These are phyloP conservation scores for Austroboletus niveus DNA, from an alignment of 1,284 basidiomycete species.

Conservation along the genomic window DNA sequence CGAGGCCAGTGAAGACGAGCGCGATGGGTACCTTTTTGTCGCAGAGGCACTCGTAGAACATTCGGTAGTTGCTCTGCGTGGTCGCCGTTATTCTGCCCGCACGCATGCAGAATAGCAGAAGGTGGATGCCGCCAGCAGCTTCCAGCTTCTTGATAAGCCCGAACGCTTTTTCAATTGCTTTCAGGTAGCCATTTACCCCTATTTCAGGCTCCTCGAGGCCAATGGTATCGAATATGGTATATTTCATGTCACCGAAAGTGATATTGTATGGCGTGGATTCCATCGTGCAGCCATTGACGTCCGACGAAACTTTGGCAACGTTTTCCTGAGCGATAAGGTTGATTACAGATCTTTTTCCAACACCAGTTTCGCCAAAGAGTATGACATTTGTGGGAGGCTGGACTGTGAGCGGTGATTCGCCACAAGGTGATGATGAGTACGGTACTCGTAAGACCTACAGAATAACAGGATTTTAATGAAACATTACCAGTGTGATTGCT, in stretches of 20 bases:
- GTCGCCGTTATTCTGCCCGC: slow-evolving; percentile 36
- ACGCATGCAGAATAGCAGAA: slow-evolving; percentile 40
- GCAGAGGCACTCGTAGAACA: slow-evolving; percentile 38
- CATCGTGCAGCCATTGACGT: slow-evolving; percentile 31
- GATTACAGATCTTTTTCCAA: slow-evolving; percentile 35
- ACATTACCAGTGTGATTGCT: slow-evolving; percentile 13
- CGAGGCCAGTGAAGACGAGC: slow-evolving; percentile 39
- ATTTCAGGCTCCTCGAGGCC: slow-evolving; percentile 41
- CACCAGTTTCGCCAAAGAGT: slow-evolving; percentile 34
- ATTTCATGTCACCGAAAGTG: slow-evolving; percentile 18
- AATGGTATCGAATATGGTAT: slow-evolving; percentile 39
- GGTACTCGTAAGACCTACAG: slow-evolving; percentile 9
- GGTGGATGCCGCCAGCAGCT: slow-evolving; percentile 33
- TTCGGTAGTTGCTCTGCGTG: slow-evolving; percentile 35
- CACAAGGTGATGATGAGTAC: slow-evolving; percentile 1
- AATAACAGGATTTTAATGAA: neutral
- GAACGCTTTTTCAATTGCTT: slow-evolving; percentile 36
- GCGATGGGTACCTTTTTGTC: slow-evolving; percentile 36
- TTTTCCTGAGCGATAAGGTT: slow-evolving; percentile 30
- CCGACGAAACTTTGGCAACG: slow-evolving; percentile 31
- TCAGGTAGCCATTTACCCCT: slow-evolving; percentile 26
- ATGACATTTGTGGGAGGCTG: slow-evolving; percentile 21
- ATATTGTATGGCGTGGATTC: slow-evolving; percentile 23
- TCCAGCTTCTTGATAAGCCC: slow-evolving; percentile 33
- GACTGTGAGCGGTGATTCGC: neutral